phyloP scores from a whole-genome alignment of 805 yeast genomes.

The Trichomonascus vanleenenianus region DNA sequence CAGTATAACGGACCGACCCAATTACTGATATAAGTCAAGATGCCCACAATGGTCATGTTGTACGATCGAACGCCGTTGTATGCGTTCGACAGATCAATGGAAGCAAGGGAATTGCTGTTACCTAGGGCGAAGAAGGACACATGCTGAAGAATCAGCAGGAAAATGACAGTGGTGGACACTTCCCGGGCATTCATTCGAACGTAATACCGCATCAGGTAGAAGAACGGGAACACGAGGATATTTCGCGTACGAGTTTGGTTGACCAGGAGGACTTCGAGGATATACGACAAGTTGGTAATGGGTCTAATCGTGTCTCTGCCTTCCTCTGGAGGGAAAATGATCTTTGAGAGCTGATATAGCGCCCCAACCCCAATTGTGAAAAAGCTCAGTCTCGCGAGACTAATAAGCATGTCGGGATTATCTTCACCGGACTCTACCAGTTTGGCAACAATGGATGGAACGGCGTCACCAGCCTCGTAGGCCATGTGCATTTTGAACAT shows the following conservation, averaged over 20 bases:
- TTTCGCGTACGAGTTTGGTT: conserved; percentile 48
- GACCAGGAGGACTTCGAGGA: conserved; percentile 34
- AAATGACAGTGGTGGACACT: conserved; percentile 18
- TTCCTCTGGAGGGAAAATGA: conserved; percentile 3
- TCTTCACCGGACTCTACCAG: conserved; percentile 16
- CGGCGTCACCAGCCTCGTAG: conserved; percentile 43
- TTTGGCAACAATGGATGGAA: conserved; percentile 35
- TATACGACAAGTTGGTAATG: conserved; percentile 10
- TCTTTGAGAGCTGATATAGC: conserved; percentile 16
- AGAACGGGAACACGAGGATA: conserved; percentile 46
- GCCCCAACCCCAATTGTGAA: conserved; percentile 18
- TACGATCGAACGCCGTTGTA: conserved; percentile 80
- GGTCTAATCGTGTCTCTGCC: conserved; percentile 1
- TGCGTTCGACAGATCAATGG: conserved; percentile 84
- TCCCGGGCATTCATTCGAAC: conserved; percentile 11
- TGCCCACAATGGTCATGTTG: conserved; percentile 61
- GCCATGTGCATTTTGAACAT: conserved; percentile 51
- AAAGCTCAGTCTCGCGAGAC: conserved; percentile 25
- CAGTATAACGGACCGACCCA: conserved; percentile 83
- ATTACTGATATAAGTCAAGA: conserved; percentile 73
- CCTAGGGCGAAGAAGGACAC: conserved; percentile 81
- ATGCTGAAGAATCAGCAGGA: conserved; percentile 55
- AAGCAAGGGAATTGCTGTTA: conserved; percentile 84
- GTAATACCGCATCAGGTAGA: conserved; percentile 21
- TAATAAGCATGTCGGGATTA: conserved; percentile 14